Conservation (phyloP, 2,329 filamentous ascomycete genomes). For the Exophiala dermatitidis region DNA sequence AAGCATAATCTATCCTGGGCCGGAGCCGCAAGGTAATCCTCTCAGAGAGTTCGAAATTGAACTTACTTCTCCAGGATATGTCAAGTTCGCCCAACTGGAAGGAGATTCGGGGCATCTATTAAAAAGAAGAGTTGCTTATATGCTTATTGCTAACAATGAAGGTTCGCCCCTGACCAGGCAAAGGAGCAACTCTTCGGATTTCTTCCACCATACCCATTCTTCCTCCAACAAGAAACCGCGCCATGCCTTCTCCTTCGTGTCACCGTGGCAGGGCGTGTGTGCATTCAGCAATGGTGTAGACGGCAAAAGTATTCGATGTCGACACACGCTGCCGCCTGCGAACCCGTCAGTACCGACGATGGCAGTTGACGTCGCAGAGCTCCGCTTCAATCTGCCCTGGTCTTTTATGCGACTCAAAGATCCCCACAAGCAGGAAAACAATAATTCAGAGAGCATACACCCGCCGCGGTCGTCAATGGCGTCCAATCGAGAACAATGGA, state of each 20-base stretch:
- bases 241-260: slow-evolving; percentile 53
- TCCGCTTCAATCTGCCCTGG: slow-evolving; percentile 72
- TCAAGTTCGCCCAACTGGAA: slow-evolving; percentile 43
- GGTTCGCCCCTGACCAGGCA: not conserved
- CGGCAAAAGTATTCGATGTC: slow-evolving; percentile 67
- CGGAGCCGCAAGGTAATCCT: slow-evolving; percentile 7
- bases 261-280: slow-evolving; percentile 81
- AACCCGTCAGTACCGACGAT: slow-evolving; percentile 28
- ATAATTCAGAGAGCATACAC: slow-evolving; percentile 2
- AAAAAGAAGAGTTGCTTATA: slow-evolving; percentile 13
- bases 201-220: not conserved
- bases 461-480: not conserved
- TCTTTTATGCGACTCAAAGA: slow-evolving; percentile 19
- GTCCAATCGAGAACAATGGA: slow-evolving; percentile 21
- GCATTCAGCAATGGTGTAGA: slow-evolving; percentile 73
- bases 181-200: slow-evolving; percentile 15
- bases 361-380: slow-evolving; percentile 59
- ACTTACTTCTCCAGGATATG: slow-evolving; percentile 54
- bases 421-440: slow-evolving; percentile 14
- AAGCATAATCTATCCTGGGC: slow-evolving; percentile 44
- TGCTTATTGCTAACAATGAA: slow-evolving; percentile 9
- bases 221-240: slow-evolving; percentile 10
- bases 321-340: slow-evolving; percentile 53
- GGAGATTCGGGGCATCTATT: slow-evolving; percentile 17
- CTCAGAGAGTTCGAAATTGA: slow-evolving; percentile 43